These are phyloP conservation scores for Areca catechu DNA, from an alignment of 176 grass and related monocot species.

Conservation along the genomic window DNA sequence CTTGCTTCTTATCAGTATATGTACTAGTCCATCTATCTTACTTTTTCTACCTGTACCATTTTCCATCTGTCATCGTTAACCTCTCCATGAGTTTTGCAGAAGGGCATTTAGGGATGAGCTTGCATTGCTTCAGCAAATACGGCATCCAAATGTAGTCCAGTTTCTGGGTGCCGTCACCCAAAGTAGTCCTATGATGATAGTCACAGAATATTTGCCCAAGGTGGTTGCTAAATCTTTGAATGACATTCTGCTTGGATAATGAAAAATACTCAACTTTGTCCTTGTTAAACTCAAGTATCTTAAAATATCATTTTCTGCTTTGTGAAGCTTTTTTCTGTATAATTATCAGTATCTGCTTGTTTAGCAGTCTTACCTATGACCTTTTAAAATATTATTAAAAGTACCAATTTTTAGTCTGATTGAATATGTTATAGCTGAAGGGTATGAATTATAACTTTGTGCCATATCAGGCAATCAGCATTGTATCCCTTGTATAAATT, in stretches of 20 bases:
- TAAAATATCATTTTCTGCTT: no score
- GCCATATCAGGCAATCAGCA: no score
- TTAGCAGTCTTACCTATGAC: no score
- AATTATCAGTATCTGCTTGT: no score
- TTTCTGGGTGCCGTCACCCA: slow-evolving; percentile 98
- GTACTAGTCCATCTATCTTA: neutral
- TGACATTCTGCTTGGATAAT: no score
- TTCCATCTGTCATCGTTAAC: slow-evolving; percentile 20
- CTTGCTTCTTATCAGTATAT: slow-evolving; percentile 14
- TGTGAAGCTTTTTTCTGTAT: no score
- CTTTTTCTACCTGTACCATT: neutral
- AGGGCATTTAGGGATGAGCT: slow-evolving; percentile 87
- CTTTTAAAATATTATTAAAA: no score
- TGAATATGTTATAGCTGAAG: no score
- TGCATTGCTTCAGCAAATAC: slow-evolving; percentile 75
- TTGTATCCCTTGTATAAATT: no score
- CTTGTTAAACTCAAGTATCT: neutral
- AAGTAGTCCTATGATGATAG: slow-evolving; percentile 98
- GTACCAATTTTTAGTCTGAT: no score
- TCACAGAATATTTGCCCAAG: slow-evolving; percentile 97
- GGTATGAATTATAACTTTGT: no score
- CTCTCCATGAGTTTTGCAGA: slow-evolving; percentile 31
- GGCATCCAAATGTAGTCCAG: slow-evolving; percentile 97
- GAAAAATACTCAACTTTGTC: neutral
- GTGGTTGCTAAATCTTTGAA: slow-evolving; percentile 27